phyloP scores from a whole-genome alignment of 108 stramenopile species.

The Stephanodiscus triporus region DNA sequence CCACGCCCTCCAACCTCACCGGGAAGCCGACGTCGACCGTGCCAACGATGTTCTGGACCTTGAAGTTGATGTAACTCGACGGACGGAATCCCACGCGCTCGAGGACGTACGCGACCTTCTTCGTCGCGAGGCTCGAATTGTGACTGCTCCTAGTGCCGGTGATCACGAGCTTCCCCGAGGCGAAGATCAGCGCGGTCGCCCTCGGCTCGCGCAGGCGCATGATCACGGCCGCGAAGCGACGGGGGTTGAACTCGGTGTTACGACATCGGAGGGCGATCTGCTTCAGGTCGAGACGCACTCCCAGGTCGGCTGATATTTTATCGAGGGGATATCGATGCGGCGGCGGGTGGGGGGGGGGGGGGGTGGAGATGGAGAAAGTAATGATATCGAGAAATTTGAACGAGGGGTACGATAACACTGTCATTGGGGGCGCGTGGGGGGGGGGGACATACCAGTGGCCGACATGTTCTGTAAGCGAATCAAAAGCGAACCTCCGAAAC shows the following conservation, averaged over 20 bases:
- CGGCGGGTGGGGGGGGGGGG: background rate
- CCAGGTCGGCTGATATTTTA: conserved; percentile 76
- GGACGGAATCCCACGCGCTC: conserved; percentile 83
- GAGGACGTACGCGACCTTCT: conserved; percentile 89
- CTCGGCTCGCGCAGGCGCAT: conserved; percentile 94
- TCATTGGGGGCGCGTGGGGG: too few species aligned
- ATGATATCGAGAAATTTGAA: background rate
- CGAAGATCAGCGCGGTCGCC: conserved; percentile 96
- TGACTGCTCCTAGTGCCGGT: conserved; percentile 92
- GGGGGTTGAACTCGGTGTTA: conserved; percentile 99
- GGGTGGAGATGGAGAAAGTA: background rate
- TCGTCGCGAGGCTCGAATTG: conserved; percentile 82
- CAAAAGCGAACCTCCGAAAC: conserved; percentile 67
- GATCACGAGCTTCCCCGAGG: conserved; percentile 94
- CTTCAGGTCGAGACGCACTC: conserved; percentile 90
- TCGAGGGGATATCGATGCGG: background rate
- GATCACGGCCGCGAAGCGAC: conserved; percentile 93
- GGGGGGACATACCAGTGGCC: conserved; percentile 46
- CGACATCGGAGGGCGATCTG: conserved; percentile 93
- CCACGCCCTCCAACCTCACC: conserved; percentile 96
- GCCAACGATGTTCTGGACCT: conserved; percentile 97
- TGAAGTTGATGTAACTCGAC: conserved; percentile 74
- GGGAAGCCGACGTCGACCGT: conserved; percentile 96
- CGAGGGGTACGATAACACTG: too few species aligned
- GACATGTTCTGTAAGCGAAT: conserved; percentile 88